Percentiles rank a stretch among this genome's conserved stretches.
These are phyloP conservation scores for Drechslera avenae DNA, from an alignment of 2,329 filamentous ascomycete genomes.

Conservation along the genomic window DNA sequence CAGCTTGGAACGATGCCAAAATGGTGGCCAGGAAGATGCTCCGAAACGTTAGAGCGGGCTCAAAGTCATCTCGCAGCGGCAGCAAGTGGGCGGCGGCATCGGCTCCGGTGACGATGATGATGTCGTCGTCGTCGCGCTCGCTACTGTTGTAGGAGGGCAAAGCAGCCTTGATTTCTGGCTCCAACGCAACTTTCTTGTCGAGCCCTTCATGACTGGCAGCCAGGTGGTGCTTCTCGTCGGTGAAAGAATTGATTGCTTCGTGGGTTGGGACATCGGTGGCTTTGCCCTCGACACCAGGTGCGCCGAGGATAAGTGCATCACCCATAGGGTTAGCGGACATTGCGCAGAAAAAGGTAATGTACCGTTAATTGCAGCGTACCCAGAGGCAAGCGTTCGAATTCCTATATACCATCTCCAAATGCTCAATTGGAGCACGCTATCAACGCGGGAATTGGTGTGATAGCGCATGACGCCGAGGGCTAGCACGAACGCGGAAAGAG, in stretches of 20 bases:
- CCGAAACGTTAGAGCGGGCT: conserved; percentile 17
- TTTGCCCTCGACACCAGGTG: conserved; percentile 18
- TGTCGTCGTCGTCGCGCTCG: conserved; percentile 6
- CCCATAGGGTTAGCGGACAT: conserved; percentile 21
- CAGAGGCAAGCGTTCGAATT: no score
- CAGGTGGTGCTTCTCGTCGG: conserved; percentile 17
- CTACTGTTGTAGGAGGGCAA: conserved; percentile 11
- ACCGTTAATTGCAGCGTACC: no score
- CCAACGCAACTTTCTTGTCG: conserved; percentile 11
- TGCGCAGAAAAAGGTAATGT: no score
- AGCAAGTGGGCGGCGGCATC: conserved; percentile 22
- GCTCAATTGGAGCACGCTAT: no score
- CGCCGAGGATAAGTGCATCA: conserved; percentile 17
- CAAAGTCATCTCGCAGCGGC: conserved; percentile 19
- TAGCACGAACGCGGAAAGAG: no score
- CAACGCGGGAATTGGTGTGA: no score
- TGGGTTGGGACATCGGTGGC: conserved; percentile 12
- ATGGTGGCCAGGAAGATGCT: conserved; percentile 16
- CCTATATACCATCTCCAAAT: no score
- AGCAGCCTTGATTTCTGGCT: conserved; percentile 19
- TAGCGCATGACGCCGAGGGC: no score
- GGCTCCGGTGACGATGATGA: conserved; percentile 20
- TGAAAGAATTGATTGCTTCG: conserved; percentile 18
- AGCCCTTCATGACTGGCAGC: conserved; percentile 3
- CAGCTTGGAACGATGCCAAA: conserved; percentile 20